A percentile compares a stretch with the other conserved stretches of the same genome.
Evolutionary conservation across 2,329 filamentous ascomycete species (phyloP).

Genomic region (Xylaria hypoxylon): DNA sequence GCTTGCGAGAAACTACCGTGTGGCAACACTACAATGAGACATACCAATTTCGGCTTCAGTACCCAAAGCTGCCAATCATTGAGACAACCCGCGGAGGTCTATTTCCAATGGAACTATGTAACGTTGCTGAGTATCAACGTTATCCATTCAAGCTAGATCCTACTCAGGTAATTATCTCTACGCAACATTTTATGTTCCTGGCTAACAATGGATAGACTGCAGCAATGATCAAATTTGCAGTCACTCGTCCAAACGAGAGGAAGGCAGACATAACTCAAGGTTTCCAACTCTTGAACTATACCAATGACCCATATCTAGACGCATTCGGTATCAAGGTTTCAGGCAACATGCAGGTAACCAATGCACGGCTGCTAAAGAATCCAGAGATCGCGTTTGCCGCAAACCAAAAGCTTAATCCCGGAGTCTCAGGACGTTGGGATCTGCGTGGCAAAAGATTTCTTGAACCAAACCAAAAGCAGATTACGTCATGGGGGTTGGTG

Average conservation of each 20-base stretch:
- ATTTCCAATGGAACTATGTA: constrained; percentile 73
- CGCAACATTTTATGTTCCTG: constrained; percentile 9
- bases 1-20: constrained; percentile 56
- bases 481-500: constrained; percentile 82
- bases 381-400: constrained; percentile 77
- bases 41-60: constrained; percentile 64
- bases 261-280: constrained; percentile 74
- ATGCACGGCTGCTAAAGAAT: constrained; percentile 76
- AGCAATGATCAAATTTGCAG: constrained; percentile 93
- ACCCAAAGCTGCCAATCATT: constrained; percentile 66
- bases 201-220: constrained; percentile 68
- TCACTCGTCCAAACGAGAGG: constrained; percentile 79
- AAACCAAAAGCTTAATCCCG: constrained; percentile 68
- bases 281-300: constrained; percentile 75
- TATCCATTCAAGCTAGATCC: constrained; percentile 73
- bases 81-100: constrained; percentile 64
- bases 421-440: constrained; percentile 83
- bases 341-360: constrained; percentile 70
- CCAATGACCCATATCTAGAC: constrained; percentile 74
- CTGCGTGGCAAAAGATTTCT: constrained; percentile 84
- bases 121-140: constrained; percentile 65
- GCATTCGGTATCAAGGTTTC: constrained; percentile 81
- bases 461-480: constrained; percentile 67
- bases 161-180: constrained; percentile 56
- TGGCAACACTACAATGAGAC: constrained; percentile 67